Evolutionary conservation across 176 grass and related monocot genomes (phyloP).

Genomic region (Avena eriantha): DNA sequence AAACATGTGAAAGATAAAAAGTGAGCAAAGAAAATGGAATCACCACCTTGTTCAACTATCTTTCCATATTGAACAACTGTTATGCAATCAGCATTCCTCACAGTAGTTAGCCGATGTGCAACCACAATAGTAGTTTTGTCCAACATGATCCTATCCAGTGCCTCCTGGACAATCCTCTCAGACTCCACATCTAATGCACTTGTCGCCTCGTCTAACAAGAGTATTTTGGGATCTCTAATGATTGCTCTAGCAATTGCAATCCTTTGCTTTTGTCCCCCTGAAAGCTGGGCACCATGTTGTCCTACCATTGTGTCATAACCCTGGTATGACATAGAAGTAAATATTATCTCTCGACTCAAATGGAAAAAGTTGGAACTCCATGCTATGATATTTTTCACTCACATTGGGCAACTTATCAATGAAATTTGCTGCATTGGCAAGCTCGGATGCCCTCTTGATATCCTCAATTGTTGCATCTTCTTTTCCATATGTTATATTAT

Average conservation of each 20-base stretch:
- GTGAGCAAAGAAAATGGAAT: not conserved
- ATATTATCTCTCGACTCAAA: slow-evolving; percentile 8
- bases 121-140: slow-evolving; percentile 73
- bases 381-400: not conserved
- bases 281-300: slow-evolving; percentile 73
- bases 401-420: slow-evolving; percentile 84
- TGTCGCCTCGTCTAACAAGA: slow-evolving; percentile 82
- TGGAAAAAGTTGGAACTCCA: not conserved
- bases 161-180: slow-evolving; percentile 73
- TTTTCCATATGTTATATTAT: slow-evolving; percentile 90
- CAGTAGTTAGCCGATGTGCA: slow-evolving; percentile 75
- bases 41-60: slow-evolving; percentile 78
- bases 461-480: slow-evolving; percentile 78
- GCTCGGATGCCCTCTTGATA: slow-evolving; percentile 63
- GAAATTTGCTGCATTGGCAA: slow-evolving; percentile 83
- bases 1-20: not conserved
- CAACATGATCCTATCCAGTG: slow-evolving; percentile 70
- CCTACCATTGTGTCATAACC: slow-evolving; percentile 90
- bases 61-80: slow-evolving; percentile 72
- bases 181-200: slow-evolving; percentile 85
- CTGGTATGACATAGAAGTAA: slow-evolving; percentile 44
- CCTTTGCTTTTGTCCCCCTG: slow-evolving; percentile 84
- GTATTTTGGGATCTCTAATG: slow-evolving; percentile 72
- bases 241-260: slow-evolving; percentile 85
- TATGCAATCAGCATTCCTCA: slow-evolving; percentile 74